A percentile compares a stretch with the other conserved stretches of the same genome.
Conservation (phyloP, 208 protist species). For the Ichthyophonus hoferi region DNA sequence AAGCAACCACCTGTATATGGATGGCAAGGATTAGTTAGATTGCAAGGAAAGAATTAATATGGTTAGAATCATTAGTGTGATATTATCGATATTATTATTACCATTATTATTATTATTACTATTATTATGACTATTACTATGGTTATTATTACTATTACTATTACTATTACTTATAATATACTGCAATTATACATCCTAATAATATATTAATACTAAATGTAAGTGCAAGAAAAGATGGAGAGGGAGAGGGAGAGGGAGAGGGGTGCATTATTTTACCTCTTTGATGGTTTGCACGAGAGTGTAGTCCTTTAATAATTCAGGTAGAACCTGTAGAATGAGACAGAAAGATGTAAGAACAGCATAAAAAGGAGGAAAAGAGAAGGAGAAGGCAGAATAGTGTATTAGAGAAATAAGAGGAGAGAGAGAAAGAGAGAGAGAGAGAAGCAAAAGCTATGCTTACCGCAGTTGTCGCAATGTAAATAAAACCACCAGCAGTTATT, state of each 20-base stretch:
- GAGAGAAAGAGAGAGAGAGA: background rate
- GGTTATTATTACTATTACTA: too few relatives aligned
- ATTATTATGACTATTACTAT: too few relatives aligned
- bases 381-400: background rate
- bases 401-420: background rate
- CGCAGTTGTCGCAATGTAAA: conserved; percentile 39
- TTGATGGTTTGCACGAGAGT: conserved; percentile 15
- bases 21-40: too few relatives aligned
- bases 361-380: background rate
- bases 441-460: too few relatives aligned
- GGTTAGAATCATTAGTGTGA: too few relatives aligned
- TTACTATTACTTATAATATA: too few relatives aligned
- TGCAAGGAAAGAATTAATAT: too few relatives aligned
- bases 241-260: too few relatives aligned
- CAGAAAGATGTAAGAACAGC: background rate
- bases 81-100: too few relatives aligned
- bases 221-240: background rate
- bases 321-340: conserved; percentile 18
- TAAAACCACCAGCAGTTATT: conserved; percentile 45
- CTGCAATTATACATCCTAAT: too few relatives aligned
- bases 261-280: too few relatives aligned
- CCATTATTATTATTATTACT: background rate
- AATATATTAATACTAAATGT: too few relatives aligned
- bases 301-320: conserved; percentile 35
- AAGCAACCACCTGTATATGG: conserved; percentile 16